A percentile compares a stretch with the other conserved stretches of the same genome.
Conservation (phyloP, 306 rosid species). For the Prunus fruticosa region DNA sequence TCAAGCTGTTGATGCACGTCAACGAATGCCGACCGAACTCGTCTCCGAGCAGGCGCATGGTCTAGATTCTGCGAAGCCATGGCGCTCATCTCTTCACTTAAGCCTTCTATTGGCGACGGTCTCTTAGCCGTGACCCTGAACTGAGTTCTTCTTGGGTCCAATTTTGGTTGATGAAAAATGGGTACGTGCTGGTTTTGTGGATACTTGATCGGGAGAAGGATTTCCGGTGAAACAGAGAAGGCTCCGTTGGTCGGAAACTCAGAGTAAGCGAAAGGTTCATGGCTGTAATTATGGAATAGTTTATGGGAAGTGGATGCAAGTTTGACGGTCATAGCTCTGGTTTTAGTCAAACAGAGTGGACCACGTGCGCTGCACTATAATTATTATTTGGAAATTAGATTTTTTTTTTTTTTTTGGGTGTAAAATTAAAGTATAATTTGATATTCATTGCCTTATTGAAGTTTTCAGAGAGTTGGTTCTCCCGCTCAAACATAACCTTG, state of each 20-base stretch:
- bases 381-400: no score
- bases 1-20: slow-evolving; percentile 55
- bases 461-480: neutral
- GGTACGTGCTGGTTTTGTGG: slow-evolving; percentile 15
- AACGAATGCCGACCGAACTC: slow-evolving; percentile 55
- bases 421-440: no score
- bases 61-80: slow-evolving; percentile 63
- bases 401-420: no score
- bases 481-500: neutral
- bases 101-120: slow-evolving; percentile 42
- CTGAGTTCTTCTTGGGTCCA: neutral
- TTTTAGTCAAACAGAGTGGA: no score
- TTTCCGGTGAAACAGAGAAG: slow-evolving; percentile 19
- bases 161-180: slow-evolving; percentile 13
- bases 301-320: no score
- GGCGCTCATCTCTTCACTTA: slow-evolving; percentile 49
- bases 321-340: no score
- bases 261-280: slow-evolving; percentile 17
- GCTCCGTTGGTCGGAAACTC: slow-evolving; percentile 17
- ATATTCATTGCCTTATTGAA: no score
- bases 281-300: neutral
- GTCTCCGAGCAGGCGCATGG: slow-evolving; percentile 55
- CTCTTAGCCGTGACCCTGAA: slow-evolving; percentile 33
- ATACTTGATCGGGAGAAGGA: slow-evolving; percentile 19
- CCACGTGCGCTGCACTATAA: no score